phyloP scores from a whole-genome alignment of 495 filamentous ascomycete species.

The Hypoxylon lienhwacheense region DNA sequence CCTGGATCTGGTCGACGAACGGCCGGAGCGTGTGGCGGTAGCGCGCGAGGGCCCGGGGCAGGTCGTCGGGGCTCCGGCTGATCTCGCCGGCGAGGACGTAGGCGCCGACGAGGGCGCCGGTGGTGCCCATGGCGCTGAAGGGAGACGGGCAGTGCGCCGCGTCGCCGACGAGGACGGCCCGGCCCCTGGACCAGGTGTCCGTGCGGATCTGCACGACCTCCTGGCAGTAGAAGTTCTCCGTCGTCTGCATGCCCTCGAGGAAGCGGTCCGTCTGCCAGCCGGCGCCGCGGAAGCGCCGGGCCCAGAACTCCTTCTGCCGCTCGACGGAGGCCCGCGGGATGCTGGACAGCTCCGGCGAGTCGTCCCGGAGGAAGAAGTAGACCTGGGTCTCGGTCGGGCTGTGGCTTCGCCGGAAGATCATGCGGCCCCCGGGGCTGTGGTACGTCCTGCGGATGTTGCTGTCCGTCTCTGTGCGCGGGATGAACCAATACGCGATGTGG shows the following conservation, averaged over 20 bases:
- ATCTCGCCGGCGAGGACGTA: conserved; percentile 35
- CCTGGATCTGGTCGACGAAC: conserved; percentile 22
- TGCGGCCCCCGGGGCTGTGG: conserved; percentile 34
- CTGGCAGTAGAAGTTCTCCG: conserved; percentile 48
- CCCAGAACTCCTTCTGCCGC: conserved; percentile 45
- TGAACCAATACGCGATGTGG: conserved; percentile 30
- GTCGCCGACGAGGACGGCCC: conserved; percentile 59
- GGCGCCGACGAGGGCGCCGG: conserved; percentile 32
- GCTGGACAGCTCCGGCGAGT: conserved; percentile 34
- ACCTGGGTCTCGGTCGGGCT: conserved; percentile 41
- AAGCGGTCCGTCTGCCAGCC: conserved; percentile 51
- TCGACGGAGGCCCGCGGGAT: conserved; percentile 17
- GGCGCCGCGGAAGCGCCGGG: conserved; percentile 45
- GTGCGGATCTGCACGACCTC: conserved; percentile 44
- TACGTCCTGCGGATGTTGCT: conserved; percentile 30
- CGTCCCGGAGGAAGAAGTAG: conserved; percentile 38
- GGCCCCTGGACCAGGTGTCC: conserved; percentile 46
- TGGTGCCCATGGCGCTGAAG: conserved; percentile 32
- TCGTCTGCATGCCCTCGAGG: conserved; percentile 40
- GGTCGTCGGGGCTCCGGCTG: conserved; percentile 12
- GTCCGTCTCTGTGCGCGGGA: conserved; percentile 14
- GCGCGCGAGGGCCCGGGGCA: conserved; percentile 21
- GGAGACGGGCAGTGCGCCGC: conserved; percentile 53
- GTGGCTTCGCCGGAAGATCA: conserved; percentile 44
- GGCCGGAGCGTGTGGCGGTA: conserved; percentile 26